A percentile compares a stretch with the other conserved stretches of the same genome.
These are phyloP conservation scores for Ascodesmis nigricans DNA, from an alignment of 495 filamentous ascomycete genomes.

Conservation along the genomic window DNA sequence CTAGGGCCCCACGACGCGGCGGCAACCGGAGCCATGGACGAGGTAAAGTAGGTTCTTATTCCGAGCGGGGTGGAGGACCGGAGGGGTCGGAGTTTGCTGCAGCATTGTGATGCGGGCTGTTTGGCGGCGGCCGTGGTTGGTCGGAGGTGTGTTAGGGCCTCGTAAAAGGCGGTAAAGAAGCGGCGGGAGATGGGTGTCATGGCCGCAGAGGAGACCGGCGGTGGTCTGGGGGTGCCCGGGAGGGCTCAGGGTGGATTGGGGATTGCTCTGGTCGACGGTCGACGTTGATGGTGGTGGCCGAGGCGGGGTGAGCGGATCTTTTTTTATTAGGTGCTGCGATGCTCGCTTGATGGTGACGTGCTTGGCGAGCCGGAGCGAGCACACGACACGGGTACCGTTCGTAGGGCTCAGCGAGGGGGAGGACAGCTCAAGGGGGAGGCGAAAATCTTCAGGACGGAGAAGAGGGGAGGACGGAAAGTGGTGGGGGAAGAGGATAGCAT, in stretches of 20 bases:
- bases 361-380: too few relatives aligned
- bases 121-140: slow-evolving; percentile 9
- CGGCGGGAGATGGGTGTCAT: slow-evolving; percentile 7
- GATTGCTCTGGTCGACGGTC: slow-evolving; percentile 3
- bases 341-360: too few relatives aligned
- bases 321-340: too few relatives aligned
- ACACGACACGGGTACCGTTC: too few relatives aligned
- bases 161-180: slow-evolving; percentile 19
- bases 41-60: background rate
- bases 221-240: background rate
- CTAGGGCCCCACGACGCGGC: slow-evolving; percentile 11
- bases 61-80: too few relatives aligned
- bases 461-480: too few relatives aligned
- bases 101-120: slow-evolving; percentile 7
- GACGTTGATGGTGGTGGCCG: background rate
- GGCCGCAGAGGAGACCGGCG: background rate
- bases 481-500: too few relatives aligned
- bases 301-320: background rate
- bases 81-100: background rate
- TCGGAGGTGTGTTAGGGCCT: slow-evolving; percentile 12
- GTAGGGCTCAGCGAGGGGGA: too few relatives aligned
- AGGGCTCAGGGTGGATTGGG: slow-evolving; percentile 2
- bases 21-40: slow-evolving; percentile 5
- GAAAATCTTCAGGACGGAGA: too few relatives aligned
- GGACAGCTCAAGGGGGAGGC: too few relatives aligned